phyloP scores from a whole-genome alignment of 2,329 filamentous ascomycete genomes.

The Beauveria varroae region DNA sequence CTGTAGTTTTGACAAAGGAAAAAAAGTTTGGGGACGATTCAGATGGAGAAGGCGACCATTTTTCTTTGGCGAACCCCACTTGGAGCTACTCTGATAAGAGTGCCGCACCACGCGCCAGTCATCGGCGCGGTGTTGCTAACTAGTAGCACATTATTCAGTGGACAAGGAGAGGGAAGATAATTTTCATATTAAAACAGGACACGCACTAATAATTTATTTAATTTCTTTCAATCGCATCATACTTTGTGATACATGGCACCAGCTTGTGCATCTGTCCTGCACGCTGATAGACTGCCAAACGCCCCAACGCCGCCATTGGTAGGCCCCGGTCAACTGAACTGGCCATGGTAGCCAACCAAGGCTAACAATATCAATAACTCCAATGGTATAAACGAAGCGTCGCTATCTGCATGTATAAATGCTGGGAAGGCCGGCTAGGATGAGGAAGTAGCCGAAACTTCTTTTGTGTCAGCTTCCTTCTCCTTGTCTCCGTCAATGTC shows the following conservation, averaged over 20 bases:
- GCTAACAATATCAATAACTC: neutral
- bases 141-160: neutral
- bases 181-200: neutral
- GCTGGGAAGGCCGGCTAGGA: neutral
- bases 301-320: conserved; percentile 6
- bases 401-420: neutral
- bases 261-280: neutral
- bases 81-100: neutral
- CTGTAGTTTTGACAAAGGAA: neutral
- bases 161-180: neutral
- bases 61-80: conserved; percentile 10
- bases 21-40: conserved; percentile 12
- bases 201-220: neutral
- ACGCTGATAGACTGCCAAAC: neutral
- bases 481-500: conserved; percentile 26
- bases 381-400: neutral
- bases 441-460: neutral
- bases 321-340: neutral
- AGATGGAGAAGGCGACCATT: conserved; percentile 6
- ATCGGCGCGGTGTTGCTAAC: neutral
- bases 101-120: neutral
- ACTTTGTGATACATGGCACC: conserved; percentile 2
- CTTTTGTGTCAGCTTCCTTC: conserved; percentile 16
- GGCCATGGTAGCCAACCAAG: neutral
- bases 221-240: neutral